Conservation (phyloP, 2,329 filamentous ascomycete species). For the Dendrostoma leiphaemia region DNA sequence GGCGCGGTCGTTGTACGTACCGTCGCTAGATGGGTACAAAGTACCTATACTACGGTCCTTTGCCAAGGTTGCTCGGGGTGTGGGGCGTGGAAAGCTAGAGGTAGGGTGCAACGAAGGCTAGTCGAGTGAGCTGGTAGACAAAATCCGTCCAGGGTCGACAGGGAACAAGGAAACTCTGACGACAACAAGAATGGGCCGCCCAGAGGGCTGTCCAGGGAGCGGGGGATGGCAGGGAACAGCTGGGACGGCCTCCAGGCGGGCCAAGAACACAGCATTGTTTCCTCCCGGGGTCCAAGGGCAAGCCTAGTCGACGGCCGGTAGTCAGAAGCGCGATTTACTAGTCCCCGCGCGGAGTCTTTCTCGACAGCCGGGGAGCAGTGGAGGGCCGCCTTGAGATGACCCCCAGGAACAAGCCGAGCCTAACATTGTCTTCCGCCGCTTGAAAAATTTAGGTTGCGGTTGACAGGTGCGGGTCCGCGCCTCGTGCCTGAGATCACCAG, state of each 20-base stretch:
- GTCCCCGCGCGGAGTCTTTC: neutral
- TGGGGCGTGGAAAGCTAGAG: neutral
- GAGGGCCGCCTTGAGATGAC: neutral
- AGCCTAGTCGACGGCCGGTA: neutral
- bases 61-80: neutral
- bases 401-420: neutral
- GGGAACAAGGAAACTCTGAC: neutral
- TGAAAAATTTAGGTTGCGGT: neutral
- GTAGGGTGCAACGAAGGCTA: neutral
- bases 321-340: neutral
- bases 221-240: neutral
- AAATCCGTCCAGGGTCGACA: neutral
- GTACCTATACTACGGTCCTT: too few species aligned
- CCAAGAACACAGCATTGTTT: neutral
- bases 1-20: neutral
- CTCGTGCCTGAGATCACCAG: neutral
- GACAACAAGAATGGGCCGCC: neutral
- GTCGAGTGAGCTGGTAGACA: neutral
- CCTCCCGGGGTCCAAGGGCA: neutral
- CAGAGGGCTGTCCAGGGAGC: neutral
- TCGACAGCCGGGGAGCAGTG: slow-evolving; percentile 1
- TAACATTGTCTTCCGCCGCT: neutral
- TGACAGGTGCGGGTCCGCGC: neutral
- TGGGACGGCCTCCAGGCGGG: neutral
- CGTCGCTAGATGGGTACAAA: neutral